phyloP scores from a whole-genome alignment of 1,139 yeast genomes.

The Debaryomycetaceae sp. region DNA sequence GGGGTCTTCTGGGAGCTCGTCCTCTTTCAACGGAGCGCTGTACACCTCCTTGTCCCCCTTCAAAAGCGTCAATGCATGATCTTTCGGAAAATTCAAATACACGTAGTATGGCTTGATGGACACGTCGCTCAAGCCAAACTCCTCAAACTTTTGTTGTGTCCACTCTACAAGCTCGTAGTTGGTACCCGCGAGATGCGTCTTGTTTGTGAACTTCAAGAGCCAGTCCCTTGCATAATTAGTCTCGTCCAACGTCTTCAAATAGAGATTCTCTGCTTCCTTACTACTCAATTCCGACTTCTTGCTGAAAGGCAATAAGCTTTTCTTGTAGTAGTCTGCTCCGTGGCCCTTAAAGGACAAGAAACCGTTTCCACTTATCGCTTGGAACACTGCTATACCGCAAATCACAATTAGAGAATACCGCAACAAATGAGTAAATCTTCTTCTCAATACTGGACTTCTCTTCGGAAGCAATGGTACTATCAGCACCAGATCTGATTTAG shows the following conservation, averaged over 20 bases:
- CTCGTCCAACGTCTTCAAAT: slow-evolving; percentile 23
- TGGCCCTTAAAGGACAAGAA: not conserved
- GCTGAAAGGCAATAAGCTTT: not conserved
- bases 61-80: slow-evolving; percentile 46
- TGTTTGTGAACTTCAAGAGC: slow-evolving; percentile 22
- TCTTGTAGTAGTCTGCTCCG: not conserved
- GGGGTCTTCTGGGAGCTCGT: slow-evolving; percentile 10
- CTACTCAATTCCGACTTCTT: not conserved
- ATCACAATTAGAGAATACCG: not conserved
- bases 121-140: slow-evolving; percentile 44
- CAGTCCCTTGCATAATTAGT: slow-evolving; percentile 21
- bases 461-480: not conserved
- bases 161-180: slow-evolving; percentile 24
- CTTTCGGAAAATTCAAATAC: slow-evolving; percentile 59
- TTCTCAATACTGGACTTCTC: not conserved
- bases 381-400: not conserved
- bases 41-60: slow-evolving; percentile 12
- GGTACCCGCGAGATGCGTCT: slow-evolving; percentile 25
- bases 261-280: slow-evolving; percentile 6
- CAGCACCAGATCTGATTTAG: not conserved
- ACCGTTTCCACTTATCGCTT: not conserved
- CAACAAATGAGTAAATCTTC: not conserved
- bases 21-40: slow-evolving; percentile 11
- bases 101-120: slow-evolving; percentile 57
- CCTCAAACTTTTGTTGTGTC: slow-evolving; percentile 24